These are phyloP conservation scores for Cutaneotrichosporon dermatis DNA, from an alignment of 1,284 basidiomycete genomes.

Conservation along the genomic window DNA sequence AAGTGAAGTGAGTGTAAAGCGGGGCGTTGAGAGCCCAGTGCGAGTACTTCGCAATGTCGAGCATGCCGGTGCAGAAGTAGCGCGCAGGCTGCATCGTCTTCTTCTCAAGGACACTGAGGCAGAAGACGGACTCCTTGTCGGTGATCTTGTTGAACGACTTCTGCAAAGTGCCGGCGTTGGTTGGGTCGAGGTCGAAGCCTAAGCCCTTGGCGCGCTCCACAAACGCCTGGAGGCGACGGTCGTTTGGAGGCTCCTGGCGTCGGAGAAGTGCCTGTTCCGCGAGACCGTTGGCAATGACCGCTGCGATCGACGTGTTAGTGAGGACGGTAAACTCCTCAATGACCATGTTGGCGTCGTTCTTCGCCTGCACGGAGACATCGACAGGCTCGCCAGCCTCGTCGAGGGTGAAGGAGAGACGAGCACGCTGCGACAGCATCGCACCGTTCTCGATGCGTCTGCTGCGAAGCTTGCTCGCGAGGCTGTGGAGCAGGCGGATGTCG, in stretches of 20 bases:
- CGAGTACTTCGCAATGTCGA: conserved; percentile 95
- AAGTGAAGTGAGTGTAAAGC: conserved; percentile 96
- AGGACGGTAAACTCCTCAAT: conserved; percentile 97
- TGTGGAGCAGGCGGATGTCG: conserved; percentile 66
- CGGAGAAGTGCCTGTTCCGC: conserved; percentile 93
- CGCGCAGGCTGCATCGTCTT: conserved; percentile 87
- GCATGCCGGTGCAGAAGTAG: conserved; percentile 98
- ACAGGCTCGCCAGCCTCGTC: conserved; percentile 77
- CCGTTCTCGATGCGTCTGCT: conserved; percentile 73
- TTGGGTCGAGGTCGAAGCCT: conserved; percentile 75
- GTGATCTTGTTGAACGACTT: conserved; percentile 69
- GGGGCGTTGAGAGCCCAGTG: conserved; percentile 90
- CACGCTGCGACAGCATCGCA: conserved; percentile 67
- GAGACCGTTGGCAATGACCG: conserved; percentile 85
- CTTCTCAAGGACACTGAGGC: conserved; percentile 74
- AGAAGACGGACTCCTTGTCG: conserved; percentile 65
- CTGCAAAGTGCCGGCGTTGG: conserved; percentile 77
- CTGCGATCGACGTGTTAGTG: conserved; percentile 83
- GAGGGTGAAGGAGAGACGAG: conserved; percentile 71
- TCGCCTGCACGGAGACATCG: conserved; percentile 67
- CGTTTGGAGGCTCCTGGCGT: conserved; percentile 87
- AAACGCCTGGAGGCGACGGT: conserved; percentile 74
- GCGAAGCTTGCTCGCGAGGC: conserved; percentile 68
- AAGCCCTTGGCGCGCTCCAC: conserved; percentile 73
- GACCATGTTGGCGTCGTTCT: conserved; percentile 69